These are phyloP conservation scores for Pseudisothecium myosuroides DNA, from an alignment of 225 moss, liverwort and hornwort species.

Conservation along the genomic window DNA sequence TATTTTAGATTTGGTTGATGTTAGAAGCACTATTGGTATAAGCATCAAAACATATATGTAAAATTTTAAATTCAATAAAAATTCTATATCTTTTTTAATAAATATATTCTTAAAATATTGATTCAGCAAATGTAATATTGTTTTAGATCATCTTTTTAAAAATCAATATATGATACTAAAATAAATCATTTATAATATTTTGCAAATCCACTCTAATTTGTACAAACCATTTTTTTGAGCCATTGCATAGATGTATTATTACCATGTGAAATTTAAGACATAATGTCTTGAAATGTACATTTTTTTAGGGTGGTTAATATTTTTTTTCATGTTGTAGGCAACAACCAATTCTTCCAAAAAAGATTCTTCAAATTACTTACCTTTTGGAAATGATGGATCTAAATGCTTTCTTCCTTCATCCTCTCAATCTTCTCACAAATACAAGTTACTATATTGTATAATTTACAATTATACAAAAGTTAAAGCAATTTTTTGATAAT, in stretches of 20 bases:
- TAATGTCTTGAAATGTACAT: background rate
- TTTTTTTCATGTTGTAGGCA: background rate
- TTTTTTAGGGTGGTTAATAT: background rate
- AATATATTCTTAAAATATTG: too few species aligned
- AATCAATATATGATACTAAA: background rate
- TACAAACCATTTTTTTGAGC: too few species aligned
- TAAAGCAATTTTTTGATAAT: background rate
- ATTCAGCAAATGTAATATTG: background rate
- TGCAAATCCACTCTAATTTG: background rate
- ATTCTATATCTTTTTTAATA: too few species aligned
- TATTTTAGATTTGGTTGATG: background rate
- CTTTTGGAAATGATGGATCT: background rate
- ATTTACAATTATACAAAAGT: background rate
- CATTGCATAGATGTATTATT: background rate
- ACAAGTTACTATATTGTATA: background rate
- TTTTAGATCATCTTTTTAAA: background rate
- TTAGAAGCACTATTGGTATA: background rate
- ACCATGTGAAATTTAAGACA: background rate
- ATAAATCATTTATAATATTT: background rate
- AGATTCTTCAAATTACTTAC: background rate
- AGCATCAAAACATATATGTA: background rate
- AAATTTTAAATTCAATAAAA: too few species aligned
- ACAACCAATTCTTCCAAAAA: background rate
- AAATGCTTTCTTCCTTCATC: background rate
- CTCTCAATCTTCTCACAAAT: background rate